These are phyloP conservation scores for Tuber brumale DNA, from an alignment of 495 filamentous ascomycete species.

Conservation along the genomic window DNA sequence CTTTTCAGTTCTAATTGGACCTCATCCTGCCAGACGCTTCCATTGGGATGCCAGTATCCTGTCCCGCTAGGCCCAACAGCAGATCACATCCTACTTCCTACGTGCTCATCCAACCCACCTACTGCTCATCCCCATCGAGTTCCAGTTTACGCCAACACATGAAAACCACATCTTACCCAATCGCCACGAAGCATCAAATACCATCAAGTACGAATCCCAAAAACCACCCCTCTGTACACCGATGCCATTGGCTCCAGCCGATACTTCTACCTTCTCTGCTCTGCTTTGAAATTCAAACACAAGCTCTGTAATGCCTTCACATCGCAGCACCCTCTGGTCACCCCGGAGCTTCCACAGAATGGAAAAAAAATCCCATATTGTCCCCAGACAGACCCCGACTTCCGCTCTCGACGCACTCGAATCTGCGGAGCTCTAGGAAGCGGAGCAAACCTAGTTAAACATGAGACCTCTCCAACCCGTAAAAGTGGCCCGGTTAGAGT, in stretches of 20 bases:
- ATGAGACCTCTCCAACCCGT: constrained; percentile 6
- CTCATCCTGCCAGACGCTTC: constrained; percentile 26
- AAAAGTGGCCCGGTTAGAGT: constrained; percentile 21
- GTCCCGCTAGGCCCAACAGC: constrained; percentile 20
- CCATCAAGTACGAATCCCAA: constrained; percentile 15
- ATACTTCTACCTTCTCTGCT: constrained; percentile 14
- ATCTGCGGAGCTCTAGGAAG: constrained; percentile 25
- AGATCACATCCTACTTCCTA: constrained; percentile 15
- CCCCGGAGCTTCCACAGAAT: constrained; percentile 21
- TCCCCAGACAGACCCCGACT: constrained; percentile 7
- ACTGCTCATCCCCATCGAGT: constrained; percentile 20
- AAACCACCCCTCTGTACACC: constrained; percentile 26
- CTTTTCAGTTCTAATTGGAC: constrained; percentile 37
- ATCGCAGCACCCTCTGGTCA: constrained; percentile 19
- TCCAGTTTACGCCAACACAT: constrained; percentile 4
- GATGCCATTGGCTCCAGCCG: constrained; percentile 38
- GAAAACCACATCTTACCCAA: constrained; percentile 28
- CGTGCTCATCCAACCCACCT: constrained; percentile 10
- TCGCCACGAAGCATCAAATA: constrained; percentile 23
- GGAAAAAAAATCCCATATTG: constrained; percentile 13
- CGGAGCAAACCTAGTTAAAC: not conserved
- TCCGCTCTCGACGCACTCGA: constrained; percentile 24
- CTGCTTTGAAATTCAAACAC: constrained; percentile 13
- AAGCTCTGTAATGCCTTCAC: constrained; percentile 17
- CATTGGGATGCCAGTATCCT: not conserved